Evolutionary conservation across 1,139 yeast genomes (phyloP).

Genomic region (Yamadazyma buinensis): DNA sequence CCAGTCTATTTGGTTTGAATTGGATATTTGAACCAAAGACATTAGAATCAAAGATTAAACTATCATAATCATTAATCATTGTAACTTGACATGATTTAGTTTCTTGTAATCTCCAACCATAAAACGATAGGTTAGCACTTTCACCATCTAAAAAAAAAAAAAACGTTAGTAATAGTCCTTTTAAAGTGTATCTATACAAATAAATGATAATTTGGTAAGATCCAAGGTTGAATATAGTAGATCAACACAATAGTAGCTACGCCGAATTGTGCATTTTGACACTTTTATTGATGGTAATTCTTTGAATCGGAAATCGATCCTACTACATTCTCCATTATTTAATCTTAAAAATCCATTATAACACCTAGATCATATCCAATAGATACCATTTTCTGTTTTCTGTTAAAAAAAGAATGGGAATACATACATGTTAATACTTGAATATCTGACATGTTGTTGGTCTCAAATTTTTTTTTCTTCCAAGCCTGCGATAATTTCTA

Average conservation of each 20-base stretch:
- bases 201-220: too few relatives aligned
- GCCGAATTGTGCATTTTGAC: too few relatives aligned
- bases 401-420: not conserved
- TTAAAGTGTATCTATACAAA: too few relatives aligned
- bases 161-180: too few relatives aligned
- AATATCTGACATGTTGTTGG: conserved; percentile 7
- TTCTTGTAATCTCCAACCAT: conserved; percentile 46
- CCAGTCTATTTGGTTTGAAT: conserved; percentile 22
- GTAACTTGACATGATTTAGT: conserved; percentile 35
- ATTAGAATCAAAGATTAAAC: conserved; percentile 18
- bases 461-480: conserved; percentile 1
- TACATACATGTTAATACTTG: conserved; percentile 29
- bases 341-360: too few relatives aligned
- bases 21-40: conserved; percentile 17
- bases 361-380: too few relatives aligned
- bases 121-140: conserved; percentile 48
- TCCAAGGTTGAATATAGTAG: too few relatives aligned
- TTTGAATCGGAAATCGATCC: too few relatives aligned
- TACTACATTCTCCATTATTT: too few relatives aligned
- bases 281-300: too few relatives aligned
- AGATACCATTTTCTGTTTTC: not conserved
- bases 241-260: too few relatives aligned
- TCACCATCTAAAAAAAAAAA: conserved; percentile 38
- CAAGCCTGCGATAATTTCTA: too few relatives aligned
- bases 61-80: conserved; percentile 23